Evolutionary conservation across 306 rosid genomes (phyloP).

Genomic region (barrel medic (Medicago truncatula)): MtrunA17r5.0-ANR NC_053048.1:25970501-25971000

Average conservation of each 20-base stretch:
- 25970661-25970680: constrained; percentile 21
- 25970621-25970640: constrained; percentile 19
- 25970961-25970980: constrained; percentile 22
- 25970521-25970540: background rate
- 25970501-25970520: constrained; percentile 11
- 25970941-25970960: constrained; percentile 89
- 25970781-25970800: background rate
- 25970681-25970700: constrained; percentile 13
- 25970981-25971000: constrained; percentile 31
- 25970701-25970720: constrained; percentile 28
- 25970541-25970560: constrained; percentile 8
- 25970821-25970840: constrained; percentile 10
- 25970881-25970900: constrained; percentile 69
- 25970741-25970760: constrained; percentile 15
- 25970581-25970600: background rate
- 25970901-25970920: constrained; percentile 76
- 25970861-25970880: constrained; percentile 96
- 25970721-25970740: constrained; percentile 12
- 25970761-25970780: constrained; percentile 26
- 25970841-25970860: constrained; percentile 40
- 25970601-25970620: constrained; percentile 29
- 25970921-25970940: constrained; percentile 80
- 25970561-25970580: constrained; percentile 3
- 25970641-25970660: background rate
- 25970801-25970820: constrained; percentile 22